phyloP scores from a whole-genome alignment of 306 rosid genomes.

The Fagus crenata region DNA sequence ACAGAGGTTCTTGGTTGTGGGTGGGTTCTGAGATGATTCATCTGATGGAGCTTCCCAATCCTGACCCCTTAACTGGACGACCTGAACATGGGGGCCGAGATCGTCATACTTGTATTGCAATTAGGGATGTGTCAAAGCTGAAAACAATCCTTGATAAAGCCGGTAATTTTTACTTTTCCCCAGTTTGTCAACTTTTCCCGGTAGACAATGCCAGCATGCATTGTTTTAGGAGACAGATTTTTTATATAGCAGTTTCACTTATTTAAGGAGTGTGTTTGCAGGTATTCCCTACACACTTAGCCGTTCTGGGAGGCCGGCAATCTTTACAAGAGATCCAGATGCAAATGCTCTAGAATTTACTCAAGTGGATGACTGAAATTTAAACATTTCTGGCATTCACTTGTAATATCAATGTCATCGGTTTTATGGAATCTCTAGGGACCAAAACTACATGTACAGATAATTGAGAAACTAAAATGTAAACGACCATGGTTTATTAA shows the following conservation, averaged over 20 bases:
- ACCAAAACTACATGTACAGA: conserved; percentile 24
- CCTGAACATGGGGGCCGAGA: conserved; percentile 91
- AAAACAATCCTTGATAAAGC: conserved; percentile 76
- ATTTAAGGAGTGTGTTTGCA: conserved; percentile 28
- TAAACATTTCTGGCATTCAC: conserved; percentile 3
- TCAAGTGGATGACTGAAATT: conserved; percentile 59
- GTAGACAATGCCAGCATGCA: neutral
- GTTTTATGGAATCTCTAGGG: neutral
- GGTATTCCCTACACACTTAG: conserved; percentile 90
- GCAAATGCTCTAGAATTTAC: conserved; percentile 92
- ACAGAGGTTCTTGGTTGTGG: conserved; percentile 98
- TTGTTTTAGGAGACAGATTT: neutral
- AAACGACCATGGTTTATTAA: conserved; percentile 8
- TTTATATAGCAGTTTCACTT: neutral
- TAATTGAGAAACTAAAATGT: conserved; percentile 21
- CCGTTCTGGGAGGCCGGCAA: conserved; percentile 95
- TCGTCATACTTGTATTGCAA: conserved; percentile 84
- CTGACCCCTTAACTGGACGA: conserved; percentile 87
- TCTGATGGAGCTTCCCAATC: conserved; percentile 97
- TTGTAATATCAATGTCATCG: conserved; percentile 10
- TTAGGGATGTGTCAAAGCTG: conserved; percentile 74
- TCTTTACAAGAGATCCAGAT: conserved; percentile 89
- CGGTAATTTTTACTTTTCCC: conserved; percentile 44
- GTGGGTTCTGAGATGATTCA: conserved; percentile 98
- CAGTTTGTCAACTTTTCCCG: neutral